These are phyloP conservation scores for Exophiala viscosa DNA, from an alignment of 2,329 filamentous ascomycete species.

Conservation along the genomic window DNA sequence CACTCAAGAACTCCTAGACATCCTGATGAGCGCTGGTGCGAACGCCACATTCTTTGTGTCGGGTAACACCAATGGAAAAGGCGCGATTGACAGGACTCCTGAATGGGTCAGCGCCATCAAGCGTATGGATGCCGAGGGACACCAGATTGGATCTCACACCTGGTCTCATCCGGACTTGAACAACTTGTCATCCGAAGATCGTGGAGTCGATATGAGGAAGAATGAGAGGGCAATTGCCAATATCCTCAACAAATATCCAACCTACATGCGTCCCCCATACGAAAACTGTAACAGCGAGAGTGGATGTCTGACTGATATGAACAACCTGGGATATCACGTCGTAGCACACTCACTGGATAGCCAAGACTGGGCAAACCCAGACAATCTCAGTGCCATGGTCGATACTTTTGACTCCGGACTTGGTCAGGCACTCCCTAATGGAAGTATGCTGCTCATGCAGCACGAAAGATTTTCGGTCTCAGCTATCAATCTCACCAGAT, in stretches of 20 bases:
- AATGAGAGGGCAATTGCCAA: conserved; percentile 47
- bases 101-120: conserved; percentile 39
- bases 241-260: conserved; percentile 49
- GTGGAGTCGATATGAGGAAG: conserved; percentile 43
- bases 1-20: conserved; percentile 59
- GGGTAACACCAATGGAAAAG: conserved; percentile 47
- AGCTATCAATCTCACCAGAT: conserved; percentile 19
- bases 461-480: conserved; percentile 20
- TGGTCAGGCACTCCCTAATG: background rate
- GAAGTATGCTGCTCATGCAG: conserved; percentile 21
- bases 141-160: conserved; percentile 52
- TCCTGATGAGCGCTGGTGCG: conserved; percentile 57
- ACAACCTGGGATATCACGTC: conserved; percentile 48
- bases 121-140: conserved; percentile 44
- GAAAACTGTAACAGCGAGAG: conserved; percentile 37
- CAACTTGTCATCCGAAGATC: conserved; percentile 36
- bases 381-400: conserved; percentile 19
- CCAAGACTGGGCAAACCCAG: conserved; percentile 38
- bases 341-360: conserved; percentile 48
- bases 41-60: conserved; percentile 67
- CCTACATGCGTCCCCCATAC: conserved; percentile 54
- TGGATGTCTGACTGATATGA: conserved; percentile 43
- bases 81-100: conserved; percentile 39
- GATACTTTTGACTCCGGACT: conserved; percentile 12
- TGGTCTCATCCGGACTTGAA: conserved; percentile 50